A percentile compares a stretch with the other conserved stretches of the same genome.
phyloP scores from a whole-genome alignment of 768 basidiomycete species.

The Boletales sp. region DNA sequence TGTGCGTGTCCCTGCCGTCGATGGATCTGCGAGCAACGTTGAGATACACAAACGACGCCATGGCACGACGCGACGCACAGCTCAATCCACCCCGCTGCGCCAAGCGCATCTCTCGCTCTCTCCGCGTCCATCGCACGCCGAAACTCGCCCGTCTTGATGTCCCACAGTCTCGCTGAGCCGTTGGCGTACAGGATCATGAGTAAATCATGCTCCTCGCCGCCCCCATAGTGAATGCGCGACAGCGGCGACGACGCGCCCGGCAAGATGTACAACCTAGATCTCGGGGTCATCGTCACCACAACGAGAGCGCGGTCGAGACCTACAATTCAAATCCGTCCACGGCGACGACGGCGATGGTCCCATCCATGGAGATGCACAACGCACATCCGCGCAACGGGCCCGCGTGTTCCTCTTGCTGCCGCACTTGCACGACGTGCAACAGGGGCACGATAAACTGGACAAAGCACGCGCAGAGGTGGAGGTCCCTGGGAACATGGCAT shows the following conservation, averaged over 20 bases:
- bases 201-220: conserved; percentile 47
- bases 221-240: conserved; percentile 56
- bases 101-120: conserved; percentile 73
- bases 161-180: conserved; percentile 82
- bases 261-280: conserved; percentile 65
- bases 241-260: conserved; percentile 78
- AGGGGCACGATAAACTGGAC: conserved; percentile 70
- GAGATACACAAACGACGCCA: not conserved
- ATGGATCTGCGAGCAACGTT: conserved; percentile 17
- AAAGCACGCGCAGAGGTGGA: conserved; percentile 68
- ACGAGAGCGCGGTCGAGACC: conserved; percentile 25
- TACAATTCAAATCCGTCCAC: conserved; percentile 78
- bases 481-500: conserved; percentile 40
- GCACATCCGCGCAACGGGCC: conserved; percentile 64
- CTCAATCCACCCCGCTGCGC: conserved; percentile 69
- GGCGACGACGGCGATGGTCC: conserved; percentile 78
- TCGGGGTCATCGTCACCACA: not conserved
- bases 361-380: conserved; percentile 71
- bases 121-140: conserved; percentile 75
- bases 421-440: conserved; percentile 51
- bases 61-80: conserved; percentile 42
- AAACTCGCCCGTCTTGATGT: conserved; percentile 77
- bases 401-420: conserved; percentile 40
- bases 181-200: conserved; percentile 74
- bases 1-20: conserved; percentile 23